A percentile compares a stretch with the other conserved stretches of the same genome.
Conservation (phyloP, 768 basidiomycete species). For the Agaricus subrufescens region DNA sequence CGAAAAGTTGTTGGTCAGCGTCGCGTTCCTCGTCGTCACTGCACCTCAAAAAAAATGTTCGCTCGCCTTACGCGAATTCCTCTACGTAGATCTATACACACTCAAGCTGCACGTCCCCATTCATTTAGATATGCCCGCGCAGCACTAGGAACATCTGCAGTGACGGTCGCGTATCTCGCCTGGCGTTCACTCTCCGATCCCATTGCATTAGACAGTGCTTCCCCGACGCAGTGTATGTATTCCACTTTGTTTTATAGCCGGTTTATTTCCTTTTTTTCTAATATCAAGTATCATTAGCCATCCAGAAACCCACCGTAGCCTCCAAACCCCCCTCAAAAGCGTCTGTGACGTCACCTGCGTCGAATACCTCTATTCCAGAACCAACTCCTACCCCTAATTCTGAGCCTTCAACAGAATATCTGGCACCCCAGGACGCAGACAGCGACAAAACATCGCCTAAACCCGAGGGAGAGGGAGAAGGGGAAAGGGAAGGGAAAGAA, state of each 20-base stretch:
- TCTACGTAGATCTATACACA: slow-evolving; percentile 50
- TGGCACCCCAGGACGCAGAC: not conserved
- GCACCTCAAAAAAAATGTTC: slow-evolving; percentile 35
- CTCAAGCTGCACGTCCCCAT: slow-evolving; percentile 21
- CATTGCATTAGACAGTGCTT: slow-evolving; percentile 44
- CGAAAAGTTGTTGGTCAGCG: not conserved
- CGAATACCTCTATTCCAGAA: slow-evolving; percentile 14
- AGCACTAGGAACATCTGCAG: slow-evolving; percentile 39
- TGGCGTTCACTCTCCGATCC: slow-evolving; percentile 42
- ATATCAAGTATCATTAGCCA: not conserved
- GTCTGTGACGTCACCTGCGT: slow-evolving; percentile 12
- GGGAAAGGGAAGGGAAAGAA: slow-evolving; percentile 6
- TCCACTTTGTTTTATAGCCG: not conserved
- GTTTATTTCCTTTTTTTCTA: not conserved
- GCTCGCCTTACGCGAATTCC: slow-evolving; percentile 48
- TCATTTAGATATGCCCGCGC: slow-evolving; percentile 16
- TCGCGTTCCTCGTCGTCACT: slow-evolving; percentile 3
- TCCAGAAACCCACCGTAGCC: slow-evolving; percentile 13
- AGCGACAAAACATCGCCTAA: not conserved
- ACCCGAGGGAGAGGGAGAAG: not conserved
- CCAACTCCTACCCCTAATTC: slow-evolving; percentile 10
- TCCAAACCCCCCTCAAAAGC: slow-evolving; percentile 6
- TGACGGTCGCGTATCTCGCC: slow-evolving; percentile 40
- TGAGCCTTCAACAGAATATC: slow-evolving; percentile 12
- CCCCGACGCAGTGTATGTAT: slow-evolving; percentile 5